These are phyloP conservation scores for Nothophytophthora sp. DNA, from an alignment of 352 stramenopile species.

Conservation along the genomic window DNA sequence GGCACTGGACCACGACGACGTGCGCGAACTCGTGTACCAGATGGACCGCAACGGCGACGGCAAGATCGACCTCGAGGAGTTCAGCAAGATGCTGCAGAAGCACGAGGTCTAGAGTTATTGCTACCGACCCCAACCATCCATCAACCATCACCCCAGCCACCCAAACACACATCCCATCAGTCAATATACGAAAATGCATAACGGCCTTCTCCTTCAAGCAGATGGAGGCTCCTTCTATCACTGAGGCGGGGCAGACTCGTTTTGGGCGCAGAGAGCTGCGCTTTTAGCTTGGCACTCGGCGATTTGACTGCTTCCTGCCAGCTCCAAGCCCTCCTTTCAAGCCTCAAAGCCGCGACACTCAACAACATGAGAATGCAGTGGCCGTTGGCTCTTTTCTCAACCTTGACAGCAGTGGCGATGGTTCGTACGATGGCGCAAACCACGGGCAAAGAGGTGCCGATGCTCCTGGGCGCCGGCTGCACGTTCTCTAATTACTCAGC, in stretches of 20 bases:
- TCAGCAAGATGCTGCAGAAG: slow-evolving; percentile 73
- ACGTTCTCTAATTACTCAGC: slow-evolving; percentile 54
- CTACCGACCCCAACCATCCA: too few species aligned
- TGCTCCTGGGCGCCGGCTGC: slow-evolving; percentile 49
- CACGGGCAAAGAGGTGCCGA: slow-evolving; percentile 18
- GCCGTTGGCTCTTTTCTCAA: slow-evolving; percentile 7
- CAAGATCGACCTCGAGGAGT: slow-evolving; percentile 78
- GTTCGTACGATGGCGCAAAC: slow-evolving; percentile 5
- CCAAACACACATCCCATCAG: slow-evolving; percentile 13
- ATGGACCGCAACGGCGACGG: slow-evolving; percentile 76
- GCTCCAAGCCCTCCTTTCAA: slow-evolving; percentile 1
- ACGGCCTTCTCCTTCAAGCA: slow-evolving; percentile 24
- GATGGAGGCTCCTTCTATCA: too few species aligned
- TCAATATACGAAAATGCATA: slow-evolving; percentile 1
- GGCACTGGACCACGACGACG: slow-evolving; percentile 70
- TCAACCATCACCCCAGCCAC: too few species aligned
- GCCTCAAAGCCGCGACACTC: slow-evolving; percentile 7
- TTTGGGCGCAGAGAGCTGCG: too few species aligned
- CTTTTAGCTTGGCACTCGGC: slow-evolving; percentile 21
- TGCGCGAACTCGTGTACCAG: slow-evolving; percentile 72
- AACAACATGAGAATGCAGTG: too few species aligned
- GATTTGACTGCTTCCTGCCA: slow-evolving; percentile 20
- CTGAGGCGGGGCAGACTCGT: too few species aligned
- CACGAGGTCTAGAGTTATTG: slow-evolving; percentile 70
- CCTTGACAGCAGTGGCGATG: slow-evolving; percentile 7